These are phyloP conservation scores for Ascochyta lentis DNA, from an alignment of 2,329 filamentous ascomycete genomes.

Conservation along the genomic window DNA sequence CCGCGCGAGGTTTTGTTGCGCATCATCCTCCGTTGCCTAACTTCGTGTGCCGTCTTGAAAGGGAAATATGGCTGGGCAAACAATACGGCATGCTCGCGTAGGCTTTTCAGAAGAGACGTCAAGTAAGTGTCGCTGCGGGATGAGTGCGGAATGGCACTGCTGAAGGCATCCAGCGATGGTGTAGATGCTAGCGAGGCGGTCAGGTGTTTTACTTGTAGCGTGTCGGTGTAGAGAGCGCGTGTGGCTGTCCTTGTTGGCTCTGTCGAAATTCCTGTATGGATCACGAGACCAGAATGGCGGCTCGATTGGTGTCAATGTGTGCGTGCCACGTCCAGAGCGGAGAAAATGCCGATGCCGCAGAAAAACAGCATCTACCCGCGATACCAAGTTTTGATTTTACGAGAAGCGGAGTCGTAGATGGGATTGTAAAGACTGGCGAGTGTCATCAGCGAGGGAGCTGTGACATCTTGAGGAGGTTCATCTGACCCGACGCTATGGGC, in stretches of 20 bases:
- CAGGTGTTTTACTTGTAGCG: neutral
- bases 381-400: neutral
- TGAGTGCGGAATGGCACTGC: neutral
- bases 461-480: slow-evolving; percentile 10
- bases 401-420: neutral
- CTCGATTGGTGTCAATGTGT: slow-evolving; percentile 10
- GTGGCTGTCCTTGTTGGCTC: neutral
- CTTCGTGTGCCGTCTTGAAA: slow-evolving; percentile 38
- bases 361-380: neutral
- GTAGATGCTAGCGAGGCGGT: neutral
- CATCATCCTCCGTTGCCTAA: slow-evolving; percentile 40
- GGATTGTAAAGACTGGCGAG: neutral
- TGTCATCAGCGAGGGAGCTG: slow-evolving; percentile 5
- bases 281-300: slow-evolving; percentile 31
- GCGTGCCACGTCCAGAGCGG: slow-evolving; percentile 13
- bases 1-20: neutral
- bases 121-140: slow-evolving; percentile 1
- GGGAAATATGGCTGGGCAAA: slow-evolving; percentile 20
- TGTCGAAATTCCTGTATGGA: slow-evolving; percentile 3
- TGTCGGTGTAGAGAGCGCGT: neutral
- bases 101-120: slow-evolving; percentile 1
- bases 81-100: slow-evolving; percentile 40
- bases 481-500: slow-evolving; percentile 20
- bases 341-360: slow-evolving; percentile 10
- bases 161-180: slow-evolving; percentile 3